Base-by-base conservation (phyloP, 2,329 filamentous ascomycete genomes). In the Eurotiales sp. region DNA sequence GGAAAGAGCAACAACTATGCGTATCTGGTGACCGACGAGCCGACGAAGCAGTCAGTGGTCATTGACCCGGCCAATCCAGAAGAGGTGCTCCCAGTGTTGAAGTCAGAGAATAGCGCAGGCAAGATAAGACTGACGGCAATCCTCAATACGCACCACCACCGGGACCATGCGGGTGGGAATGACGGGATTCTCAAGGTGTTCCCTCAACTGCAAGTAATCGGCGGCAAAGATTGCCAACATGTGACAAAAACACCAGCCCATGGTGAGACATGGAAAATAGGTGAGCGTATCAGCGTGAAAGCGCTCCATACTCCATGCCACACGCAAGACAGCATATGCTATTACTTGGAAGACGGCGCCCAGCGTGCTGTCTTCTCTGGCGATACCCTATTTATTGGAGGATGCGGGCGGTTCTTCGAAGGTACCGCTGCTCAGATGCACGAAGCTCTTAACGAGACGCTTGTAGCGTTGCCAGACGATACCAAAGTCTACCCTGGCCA, bases 281-380 rank as follows among this genome's bases (percentile, higher is more conserved):
- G 93, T 51, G 77, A 82, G 36, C 79, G 80, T 59, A 93, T 99
- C 68, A 79, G 81, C 12, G 86, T 96, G 52, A 92, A 82, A 66
- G 87, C 88, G 21, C 76, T 97, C n/a, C 88, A 97, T 72, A 99
- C 93, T 11, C 93, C 93, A 1, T 99, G 93, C 70, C 93, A 99
- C 69, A 99, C 93, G 1, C 91, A 96, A 74, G 93, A 99, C 74
- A 96, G 91, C 70, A 96, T 99, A 67, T 99, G 93, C 77, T 99
- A 85, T 76, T 89, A 85, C 60, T 84, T 93, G 76, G 83, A 96
- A 71, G 92, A 99, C 64, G 85, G 83, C 8, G 59, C 70, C 11
- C 43, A 87, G 44, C 85, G 82, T 61, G 91, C 81, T 7, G 90
- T 99, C 3, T 99, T 99, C 65, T 97, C 93, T 0, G 93, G 93